Conservation (phyloP, 495 filamentous ascomycete species). For the Podospora sp. region DNA sequence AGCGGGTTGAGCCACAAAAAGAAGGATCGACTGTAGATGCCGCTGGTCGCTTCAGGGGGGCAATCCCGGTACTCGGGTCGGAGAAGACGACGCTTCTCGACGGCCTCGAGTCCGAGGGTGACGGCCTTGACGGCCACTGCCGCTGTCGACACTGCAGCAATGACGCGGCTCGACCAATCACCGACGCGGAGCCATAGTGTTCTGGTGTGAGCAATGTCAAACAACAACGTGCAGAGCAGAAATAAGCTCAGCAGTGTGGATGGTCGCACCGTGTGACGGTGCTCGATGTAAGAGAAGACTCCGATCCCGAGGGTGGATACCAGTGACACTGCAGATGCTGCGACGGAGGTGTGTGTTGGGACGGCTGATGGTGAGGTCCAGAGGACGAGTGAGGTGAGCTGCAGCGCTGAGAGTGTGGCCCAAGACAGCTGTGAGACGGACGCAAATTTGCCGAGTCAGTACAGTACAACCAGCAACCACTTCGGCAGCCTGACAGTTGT, state of each 20-base stretch:
- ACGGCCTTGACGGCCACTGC: conserved; percentile 32
- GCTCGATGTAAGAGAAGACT: conserved; percentile 47
- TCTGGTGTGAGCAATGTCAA: conserved; percentile 31
- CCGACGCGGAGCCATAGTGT: conserved; percentile 45
- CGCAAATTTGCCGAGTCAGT: neutral
- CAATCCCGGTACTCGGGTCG: conserved; percentile 39
- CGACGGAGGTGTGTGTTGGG: conserved; percentile 51
- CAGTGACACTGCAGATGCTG: conserved; percentile 50
- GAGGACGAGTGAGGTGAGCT: conserved; percentile 52
- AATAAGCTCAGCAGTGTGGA: conserved; percentile 61
- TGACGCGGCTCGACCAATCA: neutral
- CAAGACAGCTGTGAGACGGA: conserved; percentile 43
- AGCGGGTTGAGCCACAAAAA: conserved; percentile 48
- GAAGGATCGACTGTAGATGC: conserved; percentile 37
- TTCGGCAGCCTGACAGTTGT: neutral
- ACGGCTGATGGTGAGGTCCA: conserved; percentile 45
- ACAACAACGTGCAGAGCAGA: conserved; percentile 53
- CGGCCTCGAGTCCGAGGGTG: conserved; percentile 54
- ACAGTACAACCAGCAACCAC: neutral
- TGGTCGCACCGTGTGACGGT: conserved; percentile 41
- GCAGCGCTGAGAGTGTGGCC: conserved; percentile 45
- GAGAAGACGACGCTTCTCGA: conserved; percentile 55
- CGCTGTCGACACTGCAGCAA: conserved; percentile 29
- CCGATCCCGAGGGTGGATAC: conserved; percentile 36
- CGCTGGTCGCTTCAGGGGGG: conserved; percentile 40